Percentiles rank a stretch among this genome's conserved stretches.
phyloP scores from a whole-genome alignment of 495 filamentous ascomycete genomes.

The Annulohypoxylon moriforme region DNA sequence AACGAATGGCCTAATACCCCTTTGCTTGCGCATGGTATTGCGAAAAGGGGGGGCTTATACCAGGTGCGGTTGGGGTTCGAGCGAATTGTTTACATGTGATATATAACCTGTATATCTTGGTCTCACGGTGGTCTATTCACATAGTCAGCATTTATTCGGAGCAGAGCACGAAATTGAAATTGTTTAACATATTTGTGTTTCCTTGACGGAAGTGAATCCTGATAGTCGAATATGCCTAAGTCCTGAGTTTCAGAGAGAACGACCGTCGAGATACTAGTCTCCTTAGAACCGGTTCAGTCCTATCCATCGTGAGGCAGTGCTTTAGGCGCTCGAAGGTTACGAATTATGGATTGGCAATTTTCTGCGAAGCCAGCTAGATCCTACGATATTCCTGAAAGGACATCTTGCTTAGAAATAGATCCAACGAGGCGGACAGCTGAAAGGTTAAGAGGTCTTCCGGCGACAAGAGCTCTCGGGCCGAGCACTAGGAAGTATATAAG shows the following conservation, averaged over 20 bases:
- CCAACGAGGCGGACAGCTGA: conserved; percentile 5
- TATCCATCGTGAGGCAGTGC: not conserved
- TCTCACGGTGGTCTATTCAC: conserved; percentile 21
- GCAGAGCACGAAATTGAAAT: conserved; percentile 37
- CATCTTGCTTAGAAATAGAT: not conserved
- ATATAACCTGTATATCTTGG: conserved; percentile 32
- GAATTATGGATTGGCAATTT: not conserved
- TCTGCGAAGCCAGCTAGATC: not conserved
- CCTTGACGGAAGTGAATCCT: not conserved
- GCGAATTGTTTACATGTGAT: conserved; percentile 30
- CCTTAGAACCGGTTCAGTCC: not conserved
- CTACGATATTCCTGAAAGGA: not conserved
- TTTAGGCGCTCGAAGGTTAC: not conserved
- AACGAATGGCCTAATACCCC: conserved; percentile 37
- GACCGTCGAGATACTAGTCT: not conserved
- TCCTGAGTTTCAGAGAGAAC: not conserved
- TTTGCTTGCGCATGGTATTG: conserved; percentile 33
- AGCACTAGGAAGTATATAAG: not conserved
- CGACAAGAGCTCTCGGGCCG: not conserved
- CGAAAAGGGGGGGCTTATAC: conserved; percentile 40
- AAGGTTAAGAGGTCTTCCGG: not conserved
- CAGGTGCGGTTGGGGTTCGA: conserved; percentile 35
- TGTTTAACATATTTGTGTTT: conserved; percentile 11
- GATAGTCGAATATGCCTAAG: not conserved
- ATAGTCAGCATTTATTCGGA: conserved; percentile 39